A percentile compares a stretch with the other conserved stretches of the same genome.
phyloP scores from a whole-genome alignment of 768 basidiomycete genomes.

The Tylopilus plumbeoviolaceoides region DNA sequence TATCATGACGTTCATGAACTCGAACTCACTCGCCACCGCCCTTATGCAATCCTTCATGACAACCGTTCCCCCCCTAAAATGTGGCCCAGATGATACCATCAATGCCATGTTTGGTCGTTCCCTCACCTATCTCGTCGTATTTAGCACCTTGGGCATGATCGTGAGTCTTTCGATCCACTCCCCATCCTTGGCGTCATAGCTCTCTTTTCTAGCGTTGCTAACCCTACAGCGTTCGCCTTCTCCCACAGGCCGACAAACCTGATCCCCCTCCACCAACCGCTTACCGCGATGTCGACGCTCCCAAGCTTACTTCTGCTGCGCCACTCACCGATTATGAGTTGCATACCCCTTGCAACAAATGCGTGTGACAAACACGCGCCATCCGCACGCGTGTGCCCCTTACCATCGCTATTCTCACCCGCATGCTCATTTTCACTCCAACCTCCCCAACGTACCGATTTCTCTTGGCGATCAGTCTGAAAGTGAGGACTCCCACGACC shows the following conservation, averaged over 20 bases:
- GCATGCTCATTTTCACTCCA: not conserved
- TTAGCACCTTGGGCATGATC: slow-evolving; percentile 94
- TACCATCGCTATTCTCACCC: not conserved
- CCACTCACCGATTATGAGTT: slow-evolving; percentile 11
- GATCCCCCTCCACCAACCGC: not conserved
- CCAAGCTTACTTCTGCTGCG: not conserved
- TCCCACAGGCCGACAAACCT: slow-evolving; percentile 46
- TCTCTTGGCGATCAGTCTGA: slow-evolving; percentile 25
- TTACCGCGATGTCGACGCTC: slow-evolving; percentile 10
- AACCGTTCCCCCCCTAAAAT: slow-evolving; percentile 78
- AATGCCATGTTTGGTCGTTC: slow-evolving; percentile 91
- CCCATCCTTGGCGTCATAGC: not conserved
- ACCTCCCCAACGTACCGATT: slow-evolving; percentile 20
- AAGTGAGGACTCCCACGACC: slow-evolving; percentile 16
- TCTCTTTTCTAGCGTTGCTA: slow-evolving; percentile 67
- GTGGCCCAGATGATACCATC: slow-evolving; percentile 75
- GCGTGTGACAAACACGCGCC: not conserved
- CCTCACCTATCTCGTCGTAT: slow-evolving; percentile 84
- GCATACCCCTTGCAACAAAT: not conserved
- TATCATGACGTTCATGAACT: slow-evolving; percentile 95
- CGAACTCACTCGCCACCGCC: slow-evolving; percentile 92
- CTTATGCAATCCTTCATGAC: slow-evolving; percentile 87
- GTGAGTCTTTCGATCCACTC: slow-evolving; percentile 40
- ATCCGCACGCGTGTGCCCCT: not conserved
- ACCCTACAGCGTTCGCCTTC: slow-evolving; percentile 83